Base-by-base conservation (phyloP, 306 rosid species). In the Rosa chinensis region DNA sequence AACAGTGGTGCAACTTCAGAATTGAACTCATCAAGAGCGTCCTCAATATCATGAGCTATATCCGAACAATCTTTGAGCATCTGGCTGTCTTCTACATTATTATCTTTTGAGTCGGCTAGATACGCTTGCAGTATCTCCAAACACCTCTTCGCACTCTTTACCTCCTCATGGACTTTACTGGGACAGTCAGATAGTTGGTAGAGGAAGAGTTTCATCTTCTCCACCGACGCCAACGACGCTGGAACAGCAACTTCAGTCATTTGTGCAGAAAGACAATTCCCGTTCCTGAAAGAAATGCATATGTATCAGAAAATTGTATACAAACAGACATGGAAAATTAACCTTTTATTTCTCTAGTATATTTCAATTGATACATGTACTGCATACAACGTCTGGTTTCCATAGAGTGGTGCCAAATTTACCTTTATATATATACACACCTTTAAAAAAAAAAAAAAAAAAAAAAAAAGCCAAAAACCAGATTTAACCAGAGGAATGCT, bases 31-130 rank as follows among this genome's bases (percentile, higher is more conserved):
- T 50, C 76, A 14, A 72, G 62, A 25, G 11, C 62, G 16, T 72
- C 76, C 76, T 72, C 63, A 50, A 72, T 72, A 4, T 23, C 62
- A 50, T 72, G 52, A 12, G 62, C 63, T 3, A 16, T 45, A 45
- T 45, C 49, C 49, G 39, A 12, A 9, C 45, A 42, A 48, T 3
- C 20, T 18, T 7, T 61, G 21, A 32, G 61, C 76, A n/a, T 43
- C 17, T 14, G 40, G n/a, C 2, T 6, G 40, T 39, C 58, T 16
- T 49, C 63, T 17, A 37, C 14, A 6, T 5, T 4, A 12, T 1
- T 20, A 28, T 63, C 69, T 40, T 45, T 1, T n/a, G n/a, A n/a
- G 28, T 40, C 72, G 5, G 49, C 6, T 16, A 67, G 3, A 67
- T 67, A 40, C 20, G 72, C 49, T 1, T 4, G 72, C 50, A 67